Evolutionary conservation across 2,329 filamentous ascomycete genomes (phyloP).

Genomic region (Escovopsis sp.): DNA sequence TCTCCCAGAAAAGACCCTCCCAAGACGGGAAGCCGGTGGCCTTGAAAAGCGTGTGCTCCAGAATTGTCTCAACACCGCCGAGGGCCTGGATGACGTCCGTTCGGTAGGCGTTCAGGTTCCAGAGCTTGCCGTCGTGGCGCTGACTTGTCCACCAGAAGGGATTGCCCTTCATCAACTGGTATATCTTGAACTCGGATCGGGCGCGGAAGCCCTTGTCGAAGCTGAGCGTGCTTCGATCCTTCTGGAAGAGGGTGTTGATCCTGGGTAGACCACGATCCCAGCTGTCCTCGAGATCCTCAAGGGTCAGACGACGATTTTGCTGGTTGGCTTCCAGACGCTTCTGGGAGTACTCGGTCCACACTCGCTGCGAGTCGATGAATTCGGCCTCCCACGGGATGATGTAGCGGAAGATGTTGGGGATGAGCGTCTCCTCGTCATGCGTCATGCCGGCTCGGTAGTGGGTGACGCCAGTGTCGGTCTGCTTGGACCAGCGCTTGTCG

Average conservation of each 20-base stretch:
- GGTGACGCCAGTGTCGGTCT: slow-evolving; percentile 92
- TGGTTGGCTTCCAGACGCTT: slow-evolving; percentile 95
- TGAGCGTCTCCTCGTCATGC: slow-evolving; percentile 92
- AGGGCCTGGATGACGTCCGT: slow-evolving; percentile 95
- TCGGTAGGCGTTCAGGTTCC: slow-evolving; percentile 90
- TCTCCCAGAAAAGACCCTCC: slow-evolving; percentile 92
- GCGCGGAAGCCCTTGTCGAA: slow-evolving; percentile 98
- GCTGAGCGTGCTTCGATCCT: slow-evolving; percentile 88
- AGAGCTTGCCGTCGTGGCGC: slow-evolving; percentile 89
- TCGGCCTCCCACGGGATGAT: slow-evolving; percentile 99
- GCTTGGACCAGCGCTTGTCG: slow-evolving; percentile 96
- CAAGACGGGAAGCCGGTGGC: slow-evolving; percentile 92
- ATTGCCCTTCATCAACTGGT: slow-evolving; percentile 97
- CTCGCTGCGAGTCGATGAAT: slow-evolving; percentile 95
- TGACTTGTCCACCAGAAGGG: slow-evolving; percentile 99
- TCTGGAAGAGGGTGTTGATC: slow-evolving; percentile 98
- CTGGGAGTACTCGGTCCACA: slow-evolving; percentile 98
- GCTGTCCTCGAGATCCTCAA: slow-evolving; percentile 93
- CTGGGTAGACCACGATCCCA: slow-evolving; percentile 96
- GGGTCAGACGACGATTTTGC: slow-evolving; percentile 83
- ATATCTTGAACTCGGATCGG: slow-evolving; percentile 92
- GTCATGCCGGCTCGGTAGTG: slow-evolving; percentile 97
- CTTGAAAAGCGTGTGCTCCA: slow-evolving; percentile 94
- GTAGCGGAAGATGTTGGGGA: slow-evolving; percentile 98
- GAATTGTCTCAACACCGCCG: slow-evolving; percentile 92